A percentile compares a stretch with the other conserved stretches of the same genome.
Conservation (phyloP, 805 yeast species). For the Komagataella mondaviorum region DNA sequence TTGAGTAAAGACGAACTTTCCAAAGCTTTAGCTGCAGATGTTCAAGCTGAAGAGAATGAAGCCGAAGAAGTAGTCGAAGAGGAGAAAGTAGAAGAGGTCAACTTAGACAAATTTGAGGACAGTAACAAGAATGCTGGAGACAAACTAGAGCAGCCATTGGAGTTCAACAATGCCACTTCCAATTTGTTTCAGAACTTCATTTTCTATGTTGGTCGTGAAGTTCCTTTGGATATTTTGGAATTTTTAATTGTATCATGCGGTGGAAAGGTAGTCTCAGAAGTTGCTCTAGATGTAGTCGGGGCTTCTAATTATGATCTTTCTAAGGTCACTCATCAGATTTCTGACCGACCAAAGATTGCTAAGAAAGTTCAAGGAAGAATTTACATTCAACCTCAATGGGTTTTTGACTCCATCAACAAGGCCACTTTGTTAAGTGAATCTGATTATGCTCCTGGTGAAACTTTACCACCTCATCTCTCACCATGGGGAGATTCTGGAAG, state of each 20-base stretch:
- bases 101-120: conserved; percentile 63
- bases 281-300: conserved; percentile 65
- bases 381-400: conserved; percentile 96
- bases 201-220: conserved; percentile 90
- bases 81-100: conserved; percentile 28
- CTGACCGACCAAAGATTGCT: conserved; percentile 76
- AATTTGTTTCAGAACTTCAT: conserved; percentile 60
- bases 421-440: conserved; percentile 62
- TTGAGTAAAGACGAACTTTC: conserved; percentile 27
- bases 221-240: conserved; percentile 82
- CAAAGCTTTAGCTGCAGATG: conserved; percentile 44
- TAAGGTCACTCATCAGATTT: conserved; percentile 81
- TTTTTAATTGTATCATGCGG: conserved; percentile 79
- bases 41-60: conserved; percentile 22
- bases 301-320: conserved; percentile 42
- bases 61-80: conserved; percentile 21
- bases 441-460: conserved; percentile 85
- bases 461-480: conserved; percentile 90
- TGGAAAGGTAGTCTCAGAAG: conserved; percentile 75
- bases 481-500: conserved; percentile 98
- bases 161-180: conserved; percentile 44
- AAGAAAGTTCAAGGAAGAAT: conserved; percentile 83
- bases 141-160: conserved; percentile 56
- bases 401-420: conserved; percentile 83
- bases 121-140: conserved; percentile 55